Base-by-base conservation (phyloP, 192 early-diverging fungal species). In the Rhizophlyctis rosea region DNA sequence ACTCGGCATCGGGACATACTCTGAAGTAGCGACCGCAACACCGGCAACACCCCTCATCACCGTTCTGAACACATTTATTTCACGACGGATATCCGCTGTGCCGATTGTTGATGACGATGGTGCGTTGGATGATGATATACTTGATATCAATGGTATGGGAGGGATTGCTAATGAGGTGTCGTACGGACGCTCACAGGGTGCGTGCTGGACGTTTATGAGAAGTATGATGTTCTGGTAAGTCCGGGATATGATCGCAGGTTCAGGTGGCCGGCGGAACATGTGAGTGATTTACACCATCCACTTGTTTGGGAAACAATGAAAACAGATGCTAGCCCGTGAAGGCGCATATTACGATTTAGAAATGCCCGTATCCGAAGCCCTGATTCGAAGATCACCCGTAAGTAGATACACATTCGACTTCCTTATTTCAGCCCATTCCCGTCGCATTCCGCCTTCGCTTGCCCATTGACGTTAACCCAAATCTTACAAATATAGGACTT, bases 171-270 rank as follows among this genome's bases (percentile, higher is more conserved):
- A 1, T 61, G 34, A 23, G 21, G 21, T 59, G 13, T 57, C 3
- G 54, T 56, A n/a, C n/a, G n/a, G n/a, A n/a, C n/a, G n/a, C n/a
- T n/a, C 49, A 52, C 75, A 85, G 90, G 85, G 35, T 70, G 82
- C 14, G 93, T 98, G 31, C 62, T 96, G 35, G 93, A 98, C 70
- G 95, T 96, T 32, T 98, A 93, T 81, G 96, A 95, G 68, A 93
- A 94, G 50, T 92, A 91, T 18, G 96, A 98, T 82, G 91, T 96
- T 16, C 88, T 98, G 82, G 87, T 96, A 77, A 57, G 76, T 28
- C 5, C 36, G 0, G 14, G 16, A 34, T 33, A 47, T 71, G 23
- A 21, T 14, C 27, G 13, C 35, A 50, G 30, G 30, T 23, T 3
- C n/a, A 3, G 29, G n/a, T n/a, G n/a, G n/a, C n/a, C n/a, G 39